Conservation (phyloP, 163 green algal species). For the Scenedesmus sp. region DNA sequence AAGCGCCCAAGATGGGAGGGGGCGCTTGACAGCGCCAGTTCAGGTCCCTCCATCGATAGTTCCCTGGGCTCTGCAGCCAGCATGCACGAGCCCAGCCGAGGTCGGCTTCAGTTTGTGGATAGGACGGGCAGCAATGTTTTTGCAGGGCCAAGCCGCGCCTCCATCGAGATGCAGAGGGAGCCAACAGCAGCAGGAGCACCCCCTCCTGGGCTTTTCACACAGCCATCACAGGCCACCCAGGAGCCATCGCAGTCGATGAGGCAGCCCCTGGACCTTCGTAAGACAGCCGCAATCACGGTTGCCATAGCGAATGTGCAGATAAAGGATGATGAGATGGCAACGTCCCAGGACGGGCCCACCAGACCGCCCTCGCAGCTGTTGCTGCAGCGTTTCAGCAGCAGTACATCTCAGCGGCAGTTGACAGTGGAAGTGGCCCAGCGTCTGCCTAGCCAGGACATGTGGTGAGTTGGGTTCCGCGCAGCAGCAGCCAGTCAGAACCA, state of each 20-base stretch:
- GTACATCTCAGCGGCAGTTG: neutral
- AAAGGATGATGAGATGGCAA: conserved; percentile 29
- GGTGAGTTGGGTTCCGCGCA: conserved; percentile 5
- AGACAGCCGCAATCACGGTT: conserved; percentile 47
- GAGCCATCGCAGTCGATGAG: conserved; percentile 6
- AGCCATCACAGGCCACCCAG: conserved; percentile 40
- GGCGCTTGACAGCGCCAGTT: neutral
- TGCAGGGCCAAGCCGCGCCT: neutral
- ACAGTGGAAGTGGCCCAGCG: conserved; percentile 10
- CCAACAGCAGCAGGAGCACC: conserved; percentile 3
- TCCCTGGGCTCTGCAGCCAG: neutral
- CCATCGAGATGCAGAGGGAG: neutral
- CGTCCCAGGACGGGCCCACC: conserved; percentile 14
- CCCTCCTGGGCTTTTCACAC: conserved; percentile 34
- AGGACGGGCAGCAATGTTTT: conserved; percentile 17
- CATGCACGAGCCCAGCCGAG: conserved; percentile 15
- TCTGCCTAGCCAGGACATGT: conserved; percentile 51
- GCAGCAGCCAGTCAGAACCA: neutral
- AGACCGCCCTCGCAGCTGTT: neutral
- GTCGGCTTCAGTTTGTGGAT: conserved; percentile 18
- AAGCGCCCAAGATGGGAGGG: neutral
- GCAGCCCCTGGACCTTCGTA: conserved; percentile 35
- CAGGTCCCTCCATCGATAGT: neutral
- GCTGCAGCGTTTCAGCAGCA: conserved; percentile 40
- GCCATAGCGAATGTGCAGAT: conserved; percentile 47